Percentiles rank a stretch among this genome's conserved stretches.
Conservation (phyloP, 2,329 filamentous ascomycete genomes). For the Apiospora marii region DNA sequence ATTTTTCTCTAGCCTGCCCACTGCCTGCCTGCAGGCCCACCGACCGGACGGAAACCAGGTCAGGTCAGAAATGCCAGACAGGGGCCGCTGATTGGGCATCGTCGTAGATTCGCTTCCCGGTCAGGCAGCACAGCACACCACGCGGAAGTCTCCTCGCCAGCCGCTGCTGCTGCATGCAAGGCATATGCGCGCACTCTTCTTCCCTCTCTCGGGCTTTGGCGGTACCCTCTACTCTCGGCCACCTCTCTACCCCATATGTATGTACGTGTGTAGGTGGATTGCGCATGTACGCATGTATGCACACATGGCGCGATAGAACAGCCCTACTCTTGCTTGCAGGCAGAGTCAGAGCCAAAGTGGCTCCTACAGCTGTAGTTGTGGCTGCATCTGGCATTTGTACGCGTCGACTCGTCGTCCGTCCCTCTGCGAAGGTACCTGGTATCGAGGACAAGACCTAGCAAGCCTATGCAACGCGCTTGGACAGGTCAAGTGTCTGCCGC, state of each 20-base stretch:
- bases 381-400: neutral
- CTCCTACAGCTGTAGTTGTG: neutral
- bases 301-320: neutral
- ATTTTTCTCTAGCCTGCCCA: neutral
- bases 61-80: neutral
- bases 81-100: slow-evolving; percentile 6
- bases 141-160: neutral
- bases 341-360: neutral
- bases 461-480: neutral
- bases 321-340: neutral
- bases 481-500: neutral
- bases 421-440: neutral
- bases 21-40: neutral
- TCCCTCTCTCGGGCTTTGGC: neutral
- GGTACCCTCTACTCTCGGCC: neutral
- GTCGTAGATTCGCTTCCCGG: slow-evolving; percentile 9
- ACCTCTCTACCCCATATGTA: no score
- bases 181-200: neutral
- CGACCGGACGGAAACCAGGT: slow-evolving; percentile 14
- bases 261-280: neutral
- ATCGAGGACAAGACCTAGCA: neutral
- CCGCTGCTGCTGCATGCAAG: neutral
- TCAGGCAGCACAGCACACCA: slow-evolving; percentile 7
- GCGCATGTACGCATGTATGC: neutral
- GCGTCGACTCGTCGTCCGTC: neutral